Percentiles rank a stretch among this genome's conserved stretches.
phyloP scores from a whole-genome alignment of 441 rosid species.

The Adansonia madagascariensis region DNA sequence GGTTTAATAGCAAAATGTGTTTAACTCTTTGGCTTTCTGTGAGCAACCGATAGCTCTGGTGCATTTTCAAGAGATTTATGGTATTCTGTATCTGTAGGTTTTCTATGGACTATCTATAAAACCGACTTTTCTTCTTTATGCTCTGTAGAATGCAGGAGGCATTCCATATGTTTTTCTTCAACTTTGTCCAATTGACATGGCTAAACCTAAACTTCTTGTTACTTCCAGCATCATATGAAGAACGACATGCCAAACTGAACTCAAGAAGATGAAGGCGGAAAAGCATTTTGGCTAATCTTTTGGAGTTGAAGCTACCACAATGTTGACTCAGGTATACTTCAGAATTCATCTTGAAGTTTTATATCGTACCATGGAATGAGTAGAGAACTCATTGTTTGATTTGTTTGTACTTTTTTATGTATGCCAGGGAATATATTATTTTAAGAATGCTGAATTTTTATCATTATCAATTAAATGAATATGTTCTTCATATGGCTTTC shows the following conservation, averaged over 20 bases:
- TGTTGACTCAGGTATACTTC: background rate
- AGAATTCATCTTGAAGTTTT: background rate
- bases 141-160: background rate
- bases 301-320: background rate
- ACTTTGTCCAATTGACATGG: background rate
- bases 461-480: background rate
- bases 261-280: slow-evolving; percentile 20
- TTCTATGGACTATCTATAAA: background rate
- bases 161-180: slow-evolving; percentile 1
- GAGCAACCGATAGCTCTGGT: background rate
- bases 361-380: background rate
- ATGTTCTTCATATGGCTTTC: background rate
- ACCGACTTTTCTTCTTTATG: background rate
- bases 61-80: background rate
- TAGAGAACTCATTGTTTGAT: background rate
- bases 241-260: slow-evolving; percentile 18
- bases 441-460: background rate
- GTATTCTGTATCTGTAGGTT: background rate
- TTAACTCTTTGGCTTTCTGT: background rate
- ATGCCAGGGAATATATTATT: background rate
- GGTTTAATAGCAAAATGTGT: background rate
- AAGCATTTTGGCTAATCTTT: background rate
- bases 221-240: slow-evolving; percentile 22
- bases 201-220: slow-evolving; percentile 1
- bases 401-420: background rate